phyloP scores from a whole-genome alignment of 192 early-diverging fungal species.

The Paraglomus occultum region DNA sequence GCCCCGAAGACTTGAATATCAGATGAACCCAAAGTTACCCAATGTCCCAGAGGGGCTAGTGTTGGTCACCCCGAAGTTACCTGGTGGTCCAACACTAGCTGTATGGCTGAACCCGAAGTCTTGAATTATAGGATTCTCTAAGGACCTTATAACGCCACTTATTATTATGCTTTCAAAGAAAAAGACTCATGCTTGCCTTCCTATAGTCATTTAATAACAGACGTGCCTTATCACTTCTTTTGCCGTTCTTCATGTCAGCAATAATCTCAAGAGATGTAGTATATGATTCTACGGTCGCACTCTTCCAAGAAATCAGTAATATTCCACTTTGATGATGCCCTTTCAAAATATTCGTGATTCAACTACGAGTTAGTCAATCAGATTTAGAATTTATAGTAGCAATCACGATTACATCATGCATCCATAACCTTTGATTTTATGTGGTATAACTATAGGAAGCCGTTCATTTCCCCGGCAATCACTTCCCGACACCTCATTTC shows the following conservation, averaged over 20 bases:
- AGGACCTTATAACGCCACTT: neutral
- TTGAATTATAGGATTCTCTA: neutral
- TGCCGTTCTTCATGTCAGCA: slow-evolving; percentile 4
- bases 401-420: too few species aligned
- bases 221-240: slow-evolving; percentile 8
- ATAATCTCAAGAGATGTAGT: slow-evolving; percentile 8
- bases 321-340: slow-evolving; percentile 8
- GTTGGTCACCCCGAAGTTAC: neutral
- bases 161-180: neutral
- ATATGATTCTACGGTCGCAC: too few species aligned
- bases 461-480: too few species aligned
- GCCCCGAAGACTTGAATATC: too few species aligned
- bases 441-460: too few species aligned
- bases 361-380: too few species aligned
- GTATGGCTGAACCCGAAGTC: neutral
- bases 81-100: neutral
- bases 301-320: slow-evolving; percentile 5
- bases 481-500: too few species aligned
- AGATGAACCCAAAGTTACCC: too few species aligned
- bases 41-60: too few species aligned
- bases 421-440: too few species aligned
- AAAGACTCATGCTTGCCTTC: slow-evolving; percentile 5
- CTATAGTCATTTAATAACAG: slow-evolving; percentile 4
- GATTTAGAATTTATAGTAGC: too few species aligned
- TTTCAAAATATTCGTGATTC: too few species aligned